Evolutionary conservation across 108 stramenopile species (phyloP).

Genomic region (Fistulifera pelliculosa): DNA sequence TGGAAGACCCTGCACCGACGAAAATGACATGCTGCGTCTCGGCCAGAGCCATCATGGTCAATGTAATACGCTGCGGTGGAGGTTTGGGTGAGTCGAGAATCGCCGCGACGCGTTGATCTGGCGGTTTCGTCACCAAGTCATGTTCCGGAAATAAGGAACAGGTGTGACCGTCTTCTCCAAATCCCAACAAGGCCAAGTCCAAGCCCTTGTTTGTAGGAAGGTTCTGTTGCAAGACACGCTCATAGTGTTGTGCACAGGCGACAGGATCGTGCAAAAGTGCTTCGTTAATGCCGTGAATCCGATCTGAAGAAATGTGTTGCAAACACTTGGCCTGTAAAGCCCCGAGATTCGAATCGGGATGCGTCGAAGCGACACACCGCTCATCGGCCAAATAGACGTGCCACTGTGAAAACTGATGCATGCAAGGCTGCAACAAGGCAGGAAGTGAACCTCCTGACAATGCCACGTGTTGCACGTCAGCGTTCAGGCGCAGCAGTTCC

Average conservation of each 20-base stretch:
- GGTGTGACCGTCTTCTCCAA: slow-evolving; percentile 97
- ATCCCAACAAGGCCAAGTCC: slow-evolving; percentile 90
- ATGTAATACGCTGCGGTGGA: slow-evolving; percentile 85
- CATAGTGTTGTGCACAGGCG: slow-evolving; percentile 52
- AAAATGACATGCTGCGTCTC: slow-evolving; percentile 64
- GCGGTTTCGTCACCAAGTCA: slow-evolving; percentile 44
- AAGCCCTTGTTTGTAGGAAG: slow-evolving; percentile 28
- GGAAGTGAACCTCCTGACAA: too few species aligned
- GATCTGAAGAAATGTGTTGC: slow-evolving; percentile 35
- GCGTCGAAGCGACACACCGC: slow-evolving; percentile 70
- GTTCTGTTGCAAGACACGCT: slow-evolving; percentile 26
- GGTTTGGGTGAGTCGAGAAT: slow-evolving; percentile 95
- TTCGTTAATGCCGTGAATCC: slow-evolving; percentile 71
- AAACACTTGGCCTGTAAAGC: slow-evolving; percentile 41
- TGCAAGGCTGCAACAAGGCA: too few species aligned
- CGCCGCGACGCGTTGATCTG: slow-evolving; percentile 46
- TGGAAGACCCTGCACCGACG: slow-evolving; percentile 68
- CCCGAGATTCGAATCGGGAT: slow-evolving; percentile 79
- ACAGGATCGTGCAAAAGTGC: slow-evolving; percentile 24
- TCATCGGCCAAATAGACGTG: slow-evolving; percentile 92
- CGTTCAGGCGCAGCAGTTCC: too few species aligned
- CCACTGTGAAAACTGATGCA: slow-evolving; percentile 23
- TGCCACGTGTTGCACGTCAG: too few species aligned
- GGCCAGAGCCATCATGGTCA: slow-evolving; percentile 81
- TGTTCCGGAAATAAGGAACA: slow-evolving; percentile 92